Evolutionary conservation across 83 land plant species (phyloP).

Genomic region (Isoetes engelmannii): DNA sequence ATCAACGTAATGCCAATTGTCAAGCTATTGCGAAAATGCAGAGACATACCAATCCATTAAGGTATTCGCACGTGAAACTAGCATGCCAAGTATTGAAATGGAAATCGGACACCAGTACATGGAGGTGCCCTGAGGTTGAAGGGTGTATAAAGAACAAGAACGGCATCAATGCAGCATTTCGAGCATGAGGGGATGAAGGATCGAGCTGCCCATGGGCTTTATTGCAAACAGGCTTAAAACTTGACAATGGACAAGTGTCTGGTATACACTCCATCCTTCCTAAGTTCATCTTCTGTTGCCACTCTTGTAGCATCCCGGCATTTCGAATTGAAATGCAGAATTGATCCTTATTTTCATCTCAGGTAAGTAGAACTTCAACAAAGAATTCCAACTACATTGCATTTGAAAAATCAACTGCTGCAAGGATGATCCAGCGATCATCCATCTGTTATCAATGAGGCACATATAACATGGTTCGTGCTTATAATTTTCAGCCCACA

Average conservation of each 20-base stretch:
- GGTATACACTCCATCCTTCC: neutral
- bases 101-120: slow-evolving; percentile 21
- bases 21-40: neutral
- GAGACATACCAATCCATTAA: slow-evolving; percentile 22
- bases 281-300: neutral
- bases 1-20: too few species aligned
- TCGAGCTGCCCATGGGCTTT: slow-evolving; percentile 19
- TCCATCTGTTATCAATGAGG: too few species aligned
- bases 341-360: too few species aligned
- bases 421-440: too few species aligned
- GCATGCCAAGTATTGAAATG: slow-evolving; percentile 29
- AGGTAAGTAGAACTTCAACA: too few species aligned
- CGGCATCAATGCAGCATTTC: slow-evolving; percentile 24
- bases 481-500: too few species aligned
- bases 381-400: too few species aligned
- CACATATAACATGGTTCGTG: too few species aligned
- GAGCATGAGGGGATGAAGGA: slow-evolving; percentile 24
- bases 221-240: slow-evolving; percentile 21
- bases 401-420: too few species aligned
- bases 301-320: too few species aligned
- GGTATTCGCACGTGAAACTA: slow-evolving; percentile 16
- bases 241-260: slow-evolving; percentile 3
- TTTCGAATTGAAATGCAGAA: too few species aligned
- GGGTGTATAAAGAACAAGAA: slow-evolving; percentile 19
- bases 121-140: slow-evolving; percentile 16